Percentiles rank a stretch among this genome's conserved stretches.
phyloP scores from a whole-genome alignment of 2,329 filamentous ascomycete species.

The Apiospora malaysiana region DNA sequence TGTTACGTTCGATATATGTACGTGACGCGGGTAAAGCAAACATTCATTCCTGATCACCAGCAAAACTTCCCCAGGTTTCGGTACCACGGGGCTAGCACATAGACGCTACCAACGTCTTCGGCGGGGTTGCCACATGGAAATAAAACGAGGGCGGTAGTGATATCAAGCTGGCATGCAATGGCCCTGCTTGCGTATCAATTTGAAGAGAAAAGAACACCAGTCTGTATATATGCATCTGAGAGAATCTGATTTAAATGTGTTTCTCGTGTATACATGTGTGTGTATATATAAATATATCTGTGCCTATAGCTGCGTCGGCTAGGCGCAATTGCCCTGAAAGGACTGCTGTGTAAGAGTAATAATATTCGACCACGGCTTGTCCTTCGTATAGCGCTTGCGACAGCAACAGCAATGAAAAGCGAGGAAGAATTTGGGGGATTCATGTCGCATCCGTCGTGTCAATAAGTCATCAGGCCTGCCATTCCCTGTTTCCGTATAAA shows the following conservation, averaged over 20 bases:
- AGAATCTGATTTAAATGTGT: slow-evolving; percentile 1
- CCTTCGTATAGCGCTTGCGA: slow-evolving; percentile 15
- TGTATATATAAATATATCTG: slow-evolving; percentile 5
- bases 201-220: not conserved
- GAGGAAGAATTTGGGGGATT: slow-evolving; percentile 23
- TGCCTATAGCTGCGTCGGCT: not conserved
- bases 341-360: slow-evolving; percentile 2
- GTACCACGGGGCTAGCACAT: not conserved
- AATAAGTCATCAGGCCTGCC: slow-evolving; percentile 18
- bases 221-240: not conserved
- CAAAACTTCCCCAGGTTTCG: not conserved
- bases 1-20: no score
- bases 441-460: slow-evolving; percentile 25
- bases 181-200: not conserved
- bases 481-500: slow-evolving; percentile 16
- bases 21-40: not conserved
- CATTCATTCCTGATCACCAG: not conserved
- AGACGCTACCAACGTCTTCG: not conserved
- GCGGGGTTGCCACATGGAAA: not conserved
- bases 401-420: not conserved
- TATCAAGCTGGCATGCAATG: no score
- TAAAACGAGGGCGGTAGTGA: not conserved
- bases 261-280: not conserved
- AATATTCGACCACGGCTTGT: slow-evolving; percentile 15
- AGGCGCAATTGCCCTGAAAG: slow-evolving; percentile 4